Evolutionary conservation across 2,329 filamentous ascomycete genomes (phyloP).

Genomic region (Aquanectria penicillioides): DNA sequence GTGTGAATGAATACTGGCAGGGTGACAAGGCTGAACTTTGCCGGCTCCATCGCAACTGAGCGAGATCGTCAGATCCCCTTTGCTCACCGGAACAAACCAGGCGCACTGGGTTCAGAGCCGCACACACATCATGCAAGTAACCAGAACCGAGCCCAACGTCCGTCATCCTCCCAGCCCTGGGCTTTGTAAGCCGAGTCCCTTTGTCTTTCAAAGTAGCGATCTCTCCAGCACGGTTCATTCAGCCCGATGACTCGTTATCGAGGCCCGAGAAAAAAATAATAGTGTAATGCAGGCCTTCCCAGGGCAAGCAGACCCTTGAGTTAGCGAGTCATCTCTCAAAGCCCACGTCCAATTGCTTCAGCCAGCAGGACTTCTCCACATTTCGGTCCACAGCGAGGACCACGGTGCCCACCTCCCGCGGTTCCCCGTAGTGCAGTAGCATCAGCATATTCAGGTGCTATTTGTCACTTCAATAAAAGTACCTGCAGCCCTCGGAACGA

Average conservation of each 20-base stretch:
- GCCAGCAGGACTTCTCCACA: constrained; percentile 14
- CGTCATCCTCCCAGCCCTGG: neutral
- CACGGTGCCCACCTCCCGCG: constrained; percentile 11
- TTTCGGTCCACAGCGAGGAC: constrained; percentile 8
- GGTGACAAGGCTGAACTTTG: constrained; percentile 34
- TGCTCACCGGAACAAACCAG: constrained; percentile 31
- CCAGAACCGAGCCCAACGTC: constrained; percentile 1
- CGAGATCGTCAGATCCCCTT: constrained; percentile 32
- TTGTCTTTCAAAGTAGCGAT: too few species aligned
- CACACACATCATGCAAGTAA: constrained; percentile 27
- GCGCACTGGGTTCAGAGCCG: constrained; percentile 23
- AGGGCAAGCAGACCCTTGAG: neutral
- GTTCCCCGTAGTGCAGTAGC: constrained; percentile 17
- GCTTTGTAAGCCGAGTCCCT: constrained; percentile 6
- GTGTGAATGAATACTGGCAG: constrained; percentile 1
- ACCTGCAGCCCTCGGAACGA: neutral
- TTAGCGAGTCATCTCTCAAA: neutral
- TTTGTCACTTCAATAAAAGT: neutral
- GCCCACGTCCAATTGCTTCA: too few species aligned
- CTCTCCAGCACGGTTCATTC: too few species aligned
- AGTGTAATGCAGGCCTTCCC: neutral
- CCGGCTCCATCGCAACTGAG: constrained; percentile 14
- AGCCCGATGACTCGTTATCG: too few species aligned
- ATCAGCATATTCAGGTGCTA: constrained; percentile 1
- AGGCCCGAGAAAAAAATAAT: too few species aligned